Evolutionary conservation across 192 early-diverging fungal genomes (phyloP).

Genomic region (Rhizophagus prolifer): DNA sequence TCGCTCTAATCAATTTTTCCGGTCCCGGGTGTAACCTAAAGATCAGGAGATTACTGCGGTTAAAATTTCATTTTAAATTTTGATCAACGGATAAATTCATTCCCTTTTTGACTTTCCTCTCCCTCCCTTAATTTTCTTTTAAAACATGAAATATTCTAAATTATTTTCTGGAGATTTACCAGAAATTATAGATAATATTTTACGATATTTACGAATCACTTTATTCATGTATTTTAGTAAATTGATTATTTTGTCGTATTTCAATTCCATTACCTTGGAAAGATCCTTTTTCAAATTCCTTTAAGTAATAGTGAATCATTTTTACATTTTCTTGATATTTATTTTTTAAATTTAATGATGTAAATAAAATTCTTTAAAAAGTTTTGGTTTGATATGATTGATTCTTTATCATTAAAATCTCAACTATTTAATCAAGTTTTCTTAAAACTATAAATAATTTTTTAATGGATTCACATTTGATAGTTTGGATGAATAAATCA

Average conservation of each 20-base stretch:
- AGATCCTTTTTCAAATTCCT: not conserved
- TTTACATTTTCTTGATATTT: not conserved
- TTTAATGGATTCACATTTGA: too few species aligned
- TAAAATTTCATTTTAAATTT: too few species aligned
- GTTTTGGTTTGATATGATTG: not conserved
- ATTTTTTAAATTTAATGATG: not conserved
- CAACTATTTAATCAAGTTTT: too few species aligned
- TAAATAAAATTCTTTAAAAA: not conserved
- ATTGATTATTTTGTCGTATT: not conserved
- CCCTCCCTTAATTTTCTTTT: too few species aligned
- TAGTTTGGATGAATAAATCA: too few species aligned
- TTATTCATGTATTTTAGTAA: not conserved
- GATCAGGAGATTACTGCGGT: too few species aligned
- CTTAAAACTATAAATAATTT: too few species aligned
- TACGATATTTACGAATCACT: not conserved
- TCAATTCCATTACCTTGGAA: not conserved
- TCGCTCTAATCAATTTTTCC: too few species aligned
- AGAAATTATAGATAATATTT: not conserved
- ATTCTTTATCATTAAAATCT: too few species aligned
- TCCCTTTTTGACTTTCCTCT: too few species aligned
- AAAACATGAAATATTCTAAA: not conserved
- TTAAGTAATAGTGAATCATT: not conserved
- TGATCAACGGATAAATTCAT: too few species aligned
- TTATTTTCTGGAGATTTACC: not conserved
- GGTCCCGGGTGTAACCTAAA: too few species aligned